Evolutionary conservation across 768 basidiomycete species (phyloP).

Genomic region (Trametes villosa): DNA sequence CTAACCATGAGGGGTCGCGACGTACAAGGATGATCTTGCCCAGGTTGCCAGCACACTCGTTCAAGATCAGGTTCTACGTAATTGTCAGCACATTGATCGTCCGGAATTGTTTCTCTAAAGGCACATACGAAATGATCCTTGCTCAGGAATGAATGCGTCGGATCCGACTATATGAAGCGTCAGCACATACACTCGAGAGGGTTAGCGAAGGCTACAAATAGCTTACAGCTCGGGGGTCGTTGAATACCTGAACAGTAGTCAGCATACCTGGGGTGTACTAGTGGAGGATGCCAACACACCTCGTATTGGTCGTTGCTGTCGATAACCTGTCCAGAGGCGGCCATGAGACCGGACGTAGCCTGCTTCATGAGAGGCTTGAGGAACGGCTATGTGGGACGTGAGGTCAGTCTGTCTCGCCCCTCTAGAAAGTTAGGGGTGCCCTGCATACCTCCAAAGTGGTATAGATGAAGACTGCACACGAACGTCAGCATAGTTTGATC

Average conservation of each 20-base stretch:
- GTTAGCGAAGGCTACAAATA: conserved; percentile 26
- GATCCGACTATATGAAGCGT: conserved; percentile 61
- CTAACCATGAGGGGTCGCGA: conserved; percentile 1
- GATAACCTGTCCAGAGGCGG: conserved; percentile 77
- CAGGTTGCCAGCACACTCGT: conserved; percentile 80
- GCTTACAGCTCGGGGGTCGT: conserved; percentile 76
- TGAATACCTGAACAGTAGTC: conserved; percentile 56
- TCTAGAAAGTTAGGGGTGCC: too few species aligned
- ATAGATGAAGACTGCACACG: conserved; percentile 69
- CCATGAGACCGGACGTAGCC: conserved; percentile 63
- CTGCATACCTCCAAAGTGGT: conserved; percentile 72
- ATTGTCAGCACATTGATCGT: background rate
- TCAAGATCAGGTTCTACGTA: conserved; percentile 73
- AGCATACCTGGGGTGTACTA: background rate
- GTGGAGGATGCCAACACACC: conserved; percentile 37
- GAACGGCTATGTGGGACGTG: conserved; percentile 56
- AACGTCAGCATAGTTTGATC: conserved; percentile 1
- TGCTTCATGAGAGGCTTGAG: conserved; percentile 77
- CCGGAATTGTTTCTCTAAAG: background rate
- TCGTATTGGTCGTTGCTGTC: conserved; percentile 83
- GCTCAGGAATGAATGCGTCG: conserved; percentile 87
- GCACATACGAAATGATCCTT: conserved; percentile 83
- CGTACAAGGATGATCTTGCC: conserved; percentile 71
- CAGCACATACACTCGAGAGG: background rate
- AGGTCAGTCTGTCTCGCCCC: background rate